Evolutionary conservation across 441 rosid genomes (phyloP).

Genomic region (Pelargonium australe): DNA sequence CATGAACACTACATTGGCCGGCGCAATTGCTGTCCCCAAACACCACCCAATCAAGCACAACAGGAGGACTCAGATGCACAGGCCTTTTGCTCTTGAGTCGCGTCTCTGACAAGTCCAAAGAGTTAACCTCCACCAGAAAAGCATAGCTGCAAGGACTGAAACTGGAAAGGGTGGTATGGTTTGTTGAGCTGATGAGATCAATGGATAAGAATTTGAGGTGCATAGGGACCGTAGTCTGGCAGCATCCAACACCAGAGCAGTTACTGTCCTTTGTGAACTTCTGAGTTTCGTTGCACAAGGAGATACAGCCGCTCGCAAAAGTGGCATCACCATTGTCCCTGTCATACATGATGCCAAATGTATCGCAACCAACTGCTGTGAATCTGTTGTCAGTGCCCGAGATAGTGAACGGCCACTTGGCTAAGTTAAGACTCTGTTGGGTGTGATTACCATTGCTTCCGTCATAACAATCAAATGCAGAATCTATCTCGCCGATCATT

Average conservation of each 20-base stretch:
- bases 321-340: neutral
- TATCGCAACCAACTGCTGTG: slow-evolving; percentile 25
- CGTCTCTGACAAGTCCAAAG: neutral
- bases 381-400: slow-evolving; percentile 23
- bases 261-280: neutral
- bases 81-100: neutral
- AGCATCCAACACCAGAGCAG: slow-evolving; percentile 32
- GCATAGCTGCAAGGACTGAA: slow-evolving; percentile 11
- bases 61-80: neutral
- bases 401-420: neutral
- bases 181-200: neutral
- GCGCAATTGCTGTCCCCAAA: neutral
- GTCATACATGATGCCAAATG: neutral
- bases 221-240: slow-evolving; percentile 23
- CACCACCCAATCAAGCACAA: neutral
- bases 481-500: neutral
- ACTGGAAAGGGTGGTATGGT: neutral
- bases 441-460: neutral
- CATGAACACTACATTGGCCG: neutral
- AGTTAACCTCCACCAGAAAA: neutral
- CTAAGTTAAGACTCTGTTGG: accelerated
- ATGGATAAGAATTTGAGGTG: slow-evolving; percentile 12
- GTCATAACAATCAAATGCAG: slow-evolving; percentile 10
- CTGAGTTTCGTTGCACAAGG: slow-evolving; percentile 8
- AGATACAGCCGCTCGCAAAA: slow-evolving; percentile 15